phyloP scores from a whole-genome alignment of 1,284 basidiomycete species.

The Leccinum griseonigrum region DNA sequence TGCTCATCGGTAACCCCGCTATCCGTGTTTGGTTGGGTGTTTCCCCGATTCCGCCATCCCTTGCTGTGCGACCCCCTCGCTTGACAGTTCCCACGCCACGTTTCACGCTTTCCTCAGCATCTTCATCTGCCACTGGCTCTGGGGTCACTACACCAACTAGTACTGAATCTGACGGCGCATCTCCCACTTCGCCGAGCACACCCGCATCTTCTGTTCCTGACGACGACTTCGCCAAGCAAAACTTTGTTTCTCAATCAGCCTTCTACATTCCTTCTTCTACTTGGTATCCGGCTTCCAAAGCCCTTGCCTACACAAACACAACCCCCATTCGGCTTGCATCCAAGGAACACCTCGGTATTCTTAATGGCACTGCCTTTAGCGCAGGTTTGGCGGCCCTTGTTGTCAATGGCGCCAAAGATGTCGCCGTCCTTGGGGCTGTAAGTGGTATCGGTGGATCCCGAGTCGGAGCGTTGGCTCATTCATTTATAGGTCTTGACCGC shows the following conservation, averaged over 20 bases:
- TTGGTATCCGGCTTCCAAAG: slow-evolving; percentile 55
- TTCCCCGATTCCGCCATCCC: slow-evolving; percentile 3
- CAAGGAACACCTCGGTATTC: slow-evolving; percentile 80
- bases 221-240: slow-evolving; percentile 21
- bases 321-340: slow-evolving; percentile 69
- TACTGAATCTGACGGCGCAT: slow-evolving; percentile 14
- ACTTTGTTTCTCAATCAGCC: not conserved
- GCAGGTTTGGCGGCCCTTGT: slow-evolving; percentile 61
- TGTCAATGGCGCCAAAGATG: slow-evolving; percentile 70
- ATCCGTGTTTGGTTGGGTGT: slow-evolving; percentile 56
- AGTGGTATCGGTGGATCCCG: not conserved
- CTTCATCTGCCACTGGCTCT: slow-evolving; percentile 15
- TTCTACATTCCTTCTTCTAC: not conserved
- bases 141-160: slow-evolving; percentile 16
- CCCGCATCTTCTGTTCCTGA: slow-evolving; percentile 29
- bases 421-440: slow-evolving; percentile 58
- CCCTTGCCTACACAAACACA: slow-evolving; percentile 64
- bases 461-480: not conserved
- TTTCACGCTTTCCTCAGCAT: slow-evolving; percentile 7
- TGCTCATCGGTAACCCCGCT: slow-evolving; percentile 76
- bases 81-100: slow-evolving; percentile 12
- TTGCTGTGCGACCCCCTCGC: not conserved
- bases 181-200: slow-evolving; percentile 28
- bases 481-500: slow-evolving; percentile 69
- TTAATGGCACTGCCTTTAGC: slow-evolving; percentile 86